Percentiles rank a stretch among this genome's conserved stretches.
These are phyloP conservation scores for Staphylotrichum tortipilum DNA, from an alignment of 495 filamentous ascomycete genomes.

Conservation along the genomic window DNA sequence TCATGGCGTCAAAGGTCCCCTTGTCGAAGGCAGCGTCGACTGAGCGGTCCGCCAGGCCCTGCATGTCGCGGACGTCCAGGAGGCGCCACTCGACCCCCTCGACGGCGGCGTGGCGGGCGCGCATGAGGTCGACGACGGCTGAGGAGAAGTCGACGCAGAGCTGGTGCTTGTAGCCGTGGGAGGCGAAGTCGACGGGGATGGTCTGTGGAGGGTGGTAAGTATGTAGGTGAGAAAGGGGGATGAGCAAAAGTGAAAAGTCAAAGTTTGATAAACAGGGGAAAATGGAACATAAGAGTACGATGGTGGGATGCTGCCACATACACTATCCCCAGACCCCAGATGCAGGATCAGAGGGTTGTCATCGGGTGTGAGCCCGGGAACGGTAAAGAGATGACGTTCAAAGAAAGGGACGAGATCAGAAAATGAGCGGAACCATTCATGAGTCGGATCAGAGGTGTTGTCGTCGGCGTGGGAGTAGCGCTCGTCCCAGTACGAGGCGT, in stretches of 20 bases:
- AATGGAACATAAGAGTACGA: too few species aligned
- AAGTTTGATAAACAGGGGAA: not conserved
- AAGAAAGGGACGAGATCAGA: conserved; percentile 42
- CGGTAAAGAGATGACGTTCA: conserved; percentile 29
- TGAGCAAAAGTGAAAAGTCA: too few species aligned
- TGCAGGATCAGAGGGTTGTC: conserved; percentile 39
- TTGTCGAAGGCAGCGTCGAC: conserved; percentile 56
- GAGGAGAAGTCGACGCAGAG: conserved; percentile 50
- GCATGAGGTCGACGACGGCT: conserved; percentile 45
- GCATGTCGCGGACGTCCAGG: conserved; percentile 48
- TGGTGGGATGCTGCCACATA: too few species aligned
- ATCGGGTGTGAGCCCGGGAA: conserved; percentile 12
- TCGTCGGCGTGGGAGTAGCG: conserved; percentile 33
- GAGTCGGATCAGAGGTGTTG: conserved; percentile 18
- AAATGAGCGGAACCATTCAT: conserved; percentile 50
- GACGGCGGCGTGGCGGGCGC: conserved; percentile 26
- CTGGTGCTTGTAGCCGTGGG: conserved; percentile 45
- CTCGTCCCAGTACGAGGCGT: conserved; percentile 42
- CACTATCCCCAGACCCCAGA: conserved; percentile 52
- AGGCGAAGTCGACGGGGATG: conserved; percentile 40
- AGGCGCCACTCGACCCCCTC: conserved; percentile 38
- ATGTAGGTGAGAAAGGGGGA: too few species aligned
- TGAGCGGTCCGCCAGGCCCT: conserved; percentile 20
- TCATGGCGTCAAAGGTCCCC: conserved; percentile 53
- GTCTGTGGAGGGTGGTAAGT: conserved; percentile 25